Base-by-base conservation (phyloP, 495 filamentous ascomycete genomes). In the Aspergillus conjunctus region DNA sequence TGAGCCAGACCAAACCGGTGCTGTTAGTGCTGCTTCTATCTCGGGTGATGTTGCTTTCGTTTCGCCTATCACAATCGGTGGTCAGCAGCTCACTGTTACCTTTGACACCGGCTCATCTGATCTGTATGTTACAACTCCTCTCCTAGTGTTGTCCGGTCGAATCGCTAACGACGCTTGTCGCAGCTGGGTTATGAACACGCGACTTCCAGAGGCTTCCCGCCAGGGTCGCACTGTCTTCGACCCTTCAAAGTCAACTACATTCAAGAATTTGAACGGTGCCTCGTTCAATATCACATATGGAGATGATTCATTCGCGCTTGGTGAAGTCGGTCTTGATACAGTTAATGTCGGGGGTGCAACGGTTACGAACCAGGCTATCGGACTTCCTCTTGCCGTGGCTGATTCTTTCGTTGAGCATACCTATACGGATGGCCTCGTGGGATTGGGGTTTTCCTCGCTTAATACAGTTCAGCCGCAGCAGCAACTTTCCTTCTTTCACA, bases 21-120 rank as follows among this genome's bases (percentile, higher is more conserved):
- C 79, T 21, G 88, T 91, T 20, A 69, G 78, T 22, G 85, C 87
- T 8, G 82, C 77, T 12, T 87, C 88, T 4, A 85, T 86, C 45
- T 63, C 77, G 46, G 80, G 83, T 50, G 88, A 88, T 56, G 77
- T 82, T 20, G 85, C 91, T 54, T 96, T 91, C 65, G 77, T 93
- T 14, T 83, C 86, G 15, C 85, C 87, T 0, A 87, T 92, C 33
- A 79, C 67, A 7, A 85, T 96, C 66, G 91, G 91, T 45, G 88
- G 86, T 2, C 89, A 93, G 70, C 83, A 77, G 7, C 60, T 94
- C 57, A 85, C 86, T 61, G 77, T 96, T 68, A 85, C 92, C 66
- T 91, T 96, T 70, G 91, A 96, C 71, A 90, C 90, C 17, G 91
- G 91, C 54, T 92, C 88, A 6, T 83, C 91, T 15, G 91, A 94